Conservation (phyloP, 352 stramenopile species). For the Phytophthora sp. region DNA sequence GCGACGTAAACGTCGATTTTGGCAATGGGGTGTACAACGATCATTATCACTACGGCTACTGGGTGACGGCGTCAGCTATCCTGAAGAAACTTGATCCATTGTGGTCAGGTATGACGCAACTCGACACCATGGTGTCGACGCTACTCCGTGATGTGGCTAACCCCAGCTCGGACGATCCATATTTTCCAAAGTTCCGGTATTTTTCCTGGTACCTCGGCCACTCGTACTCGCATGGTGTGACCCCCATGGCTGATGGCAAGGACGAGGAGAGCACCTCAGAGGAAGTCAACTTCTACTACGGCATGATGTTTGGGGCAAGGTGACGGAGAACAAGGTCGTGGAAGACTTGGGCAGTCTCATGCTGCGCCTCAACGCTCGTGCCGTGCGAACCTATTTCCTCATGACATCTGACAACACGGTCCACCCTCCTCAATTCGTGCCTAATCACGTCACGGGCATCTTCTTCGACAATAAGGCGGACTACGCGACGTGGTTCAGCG, state of each 20-base stretch:
- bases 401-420: constrained; percentile 61
- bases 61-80: constrained; percentile 59
- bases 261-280: constrained; percentile 67
- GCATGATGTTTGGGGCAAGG: constrained; percentile 67
- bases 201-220: constrained; percentile 69
- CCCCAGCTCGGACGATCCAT: constrained; percentile 45
- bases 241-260: constrained; percentile 67
- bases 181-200: constrained; percentile 64
- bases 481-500: constrained; percentile 81
- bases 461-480: constrained; percentile 82
- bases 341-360: constrained; percentile 67
- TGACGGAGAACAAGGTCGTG: constrained; percentile 46
- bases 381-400: constrained; percentile 64
- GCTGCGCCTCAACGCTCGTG: constrained; percentile 57
- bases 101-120: constrained; percentile 43
- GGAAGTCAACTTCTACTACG: constrained; percentile 75
- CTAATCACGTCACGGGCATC: constrained; percentile 82
- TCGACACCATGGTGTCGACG: constrained; percentile 54
- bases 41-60: constrained; percentile 83
- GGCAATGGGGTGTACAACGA: constrained; percentile 78
- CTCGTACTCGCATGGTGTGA: constrained; percentile 69
- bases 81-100: constrained; percentile 55
- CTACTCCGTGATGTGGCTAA: constrained; percentile 68
- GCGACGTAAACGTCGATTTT: constrained; percentile 56
- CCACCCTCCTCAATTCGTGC: constrained; percentile 55